phyloP scores from a whole-genome alignment of 1,284 basidiomycete genomes.

The Termitomyces sp. region DNA sequence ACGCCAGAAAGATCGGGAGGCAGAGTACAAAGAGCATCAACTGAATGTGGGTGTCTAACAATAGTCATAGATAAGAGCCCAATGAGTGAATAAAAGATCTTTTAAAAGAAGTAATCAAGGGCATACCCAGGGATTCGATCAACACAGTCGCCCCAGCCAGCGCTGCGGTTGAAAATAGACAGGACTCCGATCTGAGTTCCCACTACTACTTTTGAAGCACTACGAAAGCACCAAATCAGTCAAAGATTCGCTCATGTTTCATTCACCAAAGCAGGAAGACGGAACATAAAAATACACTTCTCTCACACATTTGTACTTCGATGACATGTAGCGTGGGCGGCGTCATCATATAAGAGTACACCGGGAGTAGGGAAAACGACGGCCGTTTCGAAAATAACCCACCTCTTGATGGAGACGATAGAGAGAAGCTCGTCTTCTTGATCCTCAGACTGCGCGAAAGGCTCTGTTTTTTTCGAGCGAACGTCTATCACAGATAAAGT shows the following conservation, averaged over 20 bases:
- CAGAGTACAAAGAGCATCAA: conserved; percentile 77
- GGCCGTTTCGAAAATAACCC: not conserved
- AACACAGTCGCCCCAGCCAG: conserved; percentile 89
- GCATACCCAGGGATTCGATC: conserved; percentile 85
- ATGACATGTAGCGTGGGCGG: not conserved
- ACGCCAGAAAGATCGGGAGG: conserved; percentile 55
- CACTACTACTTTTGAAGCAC: conserved; percentile 77
- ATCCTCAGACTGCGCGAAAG: conserved; percentile 82
- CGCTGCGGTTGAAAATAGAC: conserved; percentile 82
- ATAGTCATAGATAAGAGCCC: not conserved
- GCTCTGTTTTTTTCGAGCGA: conserved; percentile 69
- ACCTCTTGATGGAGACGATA: conserved; percentile 77
- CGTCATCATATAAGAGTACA: not conserved
- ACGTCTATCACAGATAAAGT: conserved; percentile 88
- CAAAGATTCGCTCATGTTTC: conserved; percentile 4
- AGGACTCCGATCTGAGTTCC: conserved; percentile 92
- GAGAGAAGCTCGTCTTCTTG: conserved; percentile 94
- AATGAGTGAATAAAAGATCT: not conserved
- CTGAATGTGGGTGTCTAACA: conserved; percentile 76
- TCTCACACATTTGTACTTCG: not conserved
- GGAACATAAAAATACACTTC: not conserved
- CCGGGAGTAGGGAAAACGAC: not conserved
- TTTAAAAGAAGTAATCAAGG: not conserved
- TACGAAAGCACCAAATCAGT: conserved; percentile 24
- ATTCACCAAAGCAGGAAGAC: not conserved